These are phyloP conservation scores for Trametes coccinea DNA, from an alignment of 768 basidiomycete species.

Conservation along the genomic window DNA sequence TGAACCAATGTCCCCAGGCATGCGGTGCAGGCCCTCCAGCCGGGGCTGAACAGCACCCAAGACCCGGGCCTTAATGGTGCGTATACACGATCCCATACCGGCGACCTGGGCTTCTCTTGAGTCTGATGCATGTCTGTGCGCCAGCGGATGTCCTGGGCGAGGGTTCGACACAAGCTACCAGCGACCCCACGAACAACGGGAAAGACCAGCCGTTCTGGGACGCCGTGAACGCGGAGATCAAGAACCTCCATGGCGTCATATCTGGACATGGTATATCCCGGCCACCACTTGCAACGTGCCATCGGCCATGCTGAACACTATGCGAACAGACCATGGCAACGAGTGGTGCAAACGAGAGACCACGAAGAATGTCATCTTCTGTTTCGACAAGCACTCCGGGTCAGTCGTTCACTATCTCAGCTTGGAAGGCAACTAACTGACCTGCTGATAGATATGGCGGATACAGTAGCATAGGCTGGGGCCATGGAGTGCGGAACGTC, in stretches of 20 bases:
- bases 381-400: slow-evolving; percentile 80
- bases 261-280: slow-evolving; percentile 65
- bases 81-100: background rate
- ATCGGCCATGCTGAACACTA: background rate
- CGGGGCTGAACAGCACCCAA: slow-evolving; percentile 39
- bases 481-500: slow-evolving; percentile 64
- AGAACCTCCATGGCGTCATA: slow-evolving; percentile 65
- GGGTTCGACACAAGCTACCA: slow-evolving; percentile 65
- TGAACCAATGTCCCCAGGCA: slow-evolving; percentile 24
- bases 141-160: slow-evolving; percentile 51
- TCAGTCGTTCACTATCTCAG: slow-evolving; percentile 28
- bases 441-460: slow-evolving; percentile 60
- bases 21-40: slow-evolving; percentile 38
- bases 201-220: slow-evolving; percentile 66
- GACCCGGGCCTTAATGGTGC: slow-evolving; percentile 46
- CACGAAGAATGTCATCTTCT: slow-evolving; percentile 63
- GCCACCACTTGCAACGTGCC: background rate
- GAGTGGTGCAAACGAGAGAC: slow-evolving; percentile 78
- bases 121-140: background rate
- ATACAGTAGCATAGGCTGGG: slow-evolving; percentile 55
- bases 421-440: background rate
- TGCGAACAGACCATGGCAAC: slow-evolving; percentile 63
- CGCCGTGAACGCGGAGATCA: slow-evolving; percentile 55
- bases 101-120: background rate
- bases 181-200: slow-evolving; percentile 36